Percentiles rank a stretch among this genome's conserved stretches.
These are phyloP conservation scores for Sugiyamaella americana DNA, from an alignment of 805 yeast species.

Conservation along the genomic window DNA sequence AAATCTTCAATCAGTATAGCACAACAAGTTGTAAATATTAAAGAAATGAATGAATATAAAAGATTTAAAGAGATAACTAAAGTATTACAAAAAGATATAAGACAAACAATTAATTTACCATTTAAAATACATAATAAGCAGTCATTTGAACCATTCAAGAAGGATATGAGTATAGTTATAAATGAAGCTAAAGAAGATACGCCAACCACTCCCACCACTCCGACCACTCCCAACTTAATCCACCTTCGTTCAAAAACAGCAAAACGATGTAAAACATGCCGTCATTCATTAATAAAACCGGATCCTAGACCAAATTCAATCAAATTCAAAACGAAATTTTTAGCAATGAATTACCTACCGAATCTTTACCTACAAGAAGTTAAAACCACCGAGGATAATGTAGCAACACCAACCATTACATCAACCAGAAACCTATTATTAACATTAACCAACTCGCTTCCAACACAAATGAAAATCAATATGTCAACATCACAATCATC, in stretches of 20 bases:
- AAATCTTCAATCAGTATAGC: slow-evolving; percentile 13
- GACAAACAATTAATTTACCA: background rate
- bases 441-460: slow-evolving; percentile 22
- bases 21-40: slow-evolving; percentile 8
- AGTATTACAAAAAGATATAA: background rate
- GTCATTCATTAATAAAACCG: slow-evolving; percentile 31
- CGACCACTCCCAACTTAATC: slow-evolving; percentile 23
- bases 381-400: background rate
- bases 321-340: slow-evolving; percentile 17
- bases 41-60: background rate
- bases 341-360: slow-evolving; percentile 28
- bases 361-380: background rate
- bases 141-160: background rate
- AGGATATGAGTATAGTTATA: background rate
- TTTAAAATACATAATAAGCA: background rate
- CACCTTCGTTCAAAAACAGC: slow-evolving; percentile 26
- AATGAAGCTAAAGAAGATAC: background rate
- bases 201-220: no score
- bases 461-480: slow-evolving; percentile 13
- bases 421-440: slow-evolving; percentile 8
- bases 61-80: slow-evolving; percentile 1
- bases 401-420: background rate
- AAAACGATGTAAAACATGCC: slow-evolving; percentile 30
- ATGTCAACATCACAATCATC: slow-evolving; percentile 13
- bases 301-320: slow-evolving; percentile 23